These are phyloP conservation scores for Apodospora peruviana DNA, from an alignment of 495 filamentous ascomycete species.

Conservation along the genomic window DNA sequence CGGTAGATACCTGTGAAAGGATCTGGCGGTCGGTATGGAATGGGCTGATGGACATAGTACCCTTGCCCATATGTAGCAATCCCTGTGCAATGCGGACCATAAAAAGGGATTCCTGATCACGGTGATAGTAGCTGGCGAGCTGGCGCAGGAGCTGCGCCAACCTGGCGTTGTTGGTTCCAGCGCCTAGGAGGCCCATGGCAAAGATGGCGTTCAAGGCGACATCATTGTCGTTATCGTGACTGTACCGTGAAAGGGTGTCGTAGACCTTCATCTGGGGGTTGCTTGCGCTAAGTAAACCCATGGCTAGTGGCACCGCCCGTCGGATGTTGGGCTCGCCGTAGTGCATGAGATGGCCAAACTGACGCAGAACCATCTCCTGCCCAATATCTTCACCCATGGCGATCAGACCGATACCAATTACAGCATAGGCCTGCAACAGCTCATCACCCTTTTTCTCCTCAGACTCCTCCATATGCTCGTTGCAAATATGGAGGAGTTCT, in stretches of 20 bases:
- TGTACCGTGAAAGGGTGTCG: slow-evolving; percentile 96
- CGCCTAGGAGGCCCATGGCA: slow-evolving; percentile 95
- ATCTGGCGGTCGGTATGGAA: slow-evolving; percentile 98
- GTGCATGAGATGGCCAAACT: slow-evolving; percentile 98
- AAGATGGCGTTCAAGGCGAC: slow-evolving; percentile 98
- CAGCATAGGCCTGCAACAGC: slow-evolving; percentile 90
- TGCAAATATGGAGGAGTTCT: slow-evolving; percentile 93
- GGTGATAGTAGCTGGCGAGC: slow-evolving; percentile 94
- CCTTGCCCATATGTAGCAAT: slow-evolving; percentile 98
- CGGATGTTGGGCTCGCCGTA: slow-evolving; percentile 97
- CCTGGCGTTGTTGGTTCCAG: slow-evolving; percentile 96
- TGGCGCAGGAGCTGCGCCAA: slow-evolving; percentile 91
- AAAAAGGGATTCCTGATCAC: slow-evolving; percentile 91
- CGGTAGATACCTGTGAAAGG: slow-evolving; percentile 83
- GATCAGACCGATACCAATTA: slow-evolving; percentile 87
- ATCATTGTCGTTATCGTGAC: slow-evolving; percentile 98
- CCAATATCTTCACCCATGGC: slow-evolving; percentile 98
- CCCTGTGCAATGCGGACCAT: slow-evolving; percentile 99
- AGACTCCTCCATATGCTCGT: slow-evolving; percentile 90
- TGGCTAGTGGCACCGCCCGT: slow-evolving; percentile 91
- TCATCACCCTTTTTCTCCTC: slow-evolving; percentile 90
- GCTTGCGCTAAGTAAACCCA: slow-evolving; percentile 92
- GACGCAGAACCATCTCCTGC: slow-evolving; percentile 96
- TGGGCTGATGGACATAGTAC: slow-evolving; percentile 87
- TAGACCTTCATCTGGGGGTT: slow-evolving; percentile 99